Percentiles rank a stretch among this genome's conserved stretches.
Evolutionary conservation across 345 rosid genomes (phyloP).

Genomic region (Ceriops decandra): DNA sequence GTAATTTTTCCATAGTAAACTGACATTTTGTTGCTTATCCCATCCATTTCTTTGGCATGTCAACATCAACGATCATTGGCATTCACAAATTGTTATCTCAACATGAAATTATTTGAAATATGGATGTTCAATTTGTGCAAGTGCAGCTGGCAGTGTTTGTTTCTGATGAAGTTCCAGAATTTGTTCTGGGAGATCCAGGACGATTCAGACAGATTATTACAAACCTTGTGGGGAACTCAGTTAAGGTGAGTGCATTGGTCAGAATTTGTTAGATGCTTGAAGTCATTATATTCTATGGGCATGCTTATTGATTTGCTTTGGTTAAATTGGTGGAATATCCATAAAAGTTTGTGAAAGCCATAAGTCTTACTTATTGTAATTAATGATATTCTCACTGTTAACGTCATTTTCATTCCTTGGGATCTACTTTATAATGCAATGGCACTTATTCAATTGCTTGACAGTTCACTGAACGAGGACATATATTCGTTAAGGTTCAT

Average conservation of each 20-base stretch:
- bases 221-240: conserved; percentile 95
- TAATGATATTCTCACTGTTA: background rate
- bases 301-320: background rate
- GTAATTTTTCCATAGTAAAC: conserved; percentile 4
- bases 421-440: background rate
- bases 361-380: too few relatives aligned
- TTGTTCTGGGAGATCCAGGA: conserved; percentile 87
- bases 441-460: conserved; percentile 17
- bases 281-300: too few relatives aligned
- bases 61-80: conserved; percentile 17
- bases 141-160: conserved; percentile 86
- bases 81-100: conserved; percentile 4
- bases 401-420: conserved; percentile 1
- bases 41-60: conserved; percentile 5
- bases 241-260: conserved; percentile 56
- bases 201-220: conserved; percentile 94
- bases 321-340: too few relatives aligned
- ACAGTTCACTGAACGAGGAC: conserved; percentile 96
- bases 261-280: background rate
- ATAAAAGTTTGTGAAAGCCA: too few relatives aligned
- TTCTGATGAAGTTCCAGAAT: conserved; percentile 84
- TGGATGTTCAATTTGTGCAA: conserved; percentile 19
- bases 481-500: conserved; percentile 86
- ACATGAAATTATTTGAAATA: conserved; percentile 5
- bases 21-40: conserved; percentile 11